These are phyloP conservation scores for Aspergillus pseudotamarii DNA, from an alignment of 2,329 filamentous ascomycete genomes.

Conservation along the genomic window DNA sequence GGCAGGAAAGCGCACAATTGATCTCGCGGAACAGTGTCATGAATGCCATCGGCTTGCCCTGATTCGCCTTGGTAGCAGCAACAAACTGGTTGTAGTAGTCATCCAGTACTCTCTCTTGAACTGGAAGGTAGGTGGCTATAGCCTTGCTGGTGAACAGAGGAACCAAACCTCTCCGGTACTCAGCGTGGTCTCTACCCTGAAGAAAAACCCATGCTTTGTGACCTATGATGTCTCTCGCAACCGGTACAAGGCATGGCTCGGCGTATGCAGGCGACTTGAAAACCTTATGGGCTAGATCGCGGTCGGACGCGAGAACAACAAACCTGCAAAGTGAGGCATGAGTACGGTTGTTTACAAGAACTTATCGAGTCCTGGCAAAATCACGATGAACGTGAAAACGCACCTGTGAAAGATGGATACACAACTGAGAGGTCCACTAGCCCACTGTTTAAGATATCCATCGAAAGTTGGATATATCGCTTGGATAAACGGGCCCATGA, in stretches of 20 bases:
- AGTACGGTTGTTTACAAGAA: not conserved
- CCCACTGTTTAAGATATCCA: slow-evolving; percentile 82
- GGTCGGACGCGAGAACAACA: slow-evolving; percentile 86
- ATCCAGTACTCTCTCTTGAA: slow-evolving; percentile 82
- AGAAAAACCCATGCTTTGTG: slow-evolving; percentile 90
- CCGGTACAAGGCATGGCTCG: slow-evolving; percentile 88
- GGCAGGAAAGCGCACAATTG: slow-evolving; percentile 85
- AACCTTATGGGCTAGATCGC: slow-evolving; percentile 87
- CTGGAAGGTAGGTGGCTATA: slow-evolving; percentile 81
- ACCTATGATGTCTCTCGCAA: slow-evolving; percentile 82
- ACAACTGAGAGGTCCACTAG: slow-evolving; percentile 83
- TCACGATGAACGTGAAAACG: slow-evolving; percentile 23
- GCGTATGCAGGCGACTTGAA: slow-evolving; percentile 85
- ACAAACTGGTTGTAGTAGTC: slow-evolving; percentile 76
- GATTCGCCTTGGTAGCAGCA: slow-evolving; percentile 66
- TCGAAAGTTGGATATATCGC: slow-evolving; percentile 84
- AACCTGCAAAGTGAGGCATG: slow-evolving; percentile 59
- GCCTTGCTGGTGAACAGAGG: slow-evolving; percentile 84
- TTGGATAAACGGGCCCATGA: slow-evolving; percentile 84
- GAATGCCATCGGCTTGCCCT: slow-evolving; percentile 72
- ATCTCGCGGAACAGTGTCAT: slow-evolving; percentile 85
- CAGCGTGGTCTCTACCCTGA: slow-evolving; percentile 82
- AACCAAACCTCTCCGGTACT: slow-evolving; percentile 89
- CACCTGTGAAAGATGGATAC: slow-evolving; percentile 97
- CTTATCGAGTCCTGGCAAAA: not conserved